Percentiles rank a stretch among this genome's conserved stretches.
Evolutionary conservation across 305 asterid species (phyloP).

Genomic region (Lippia alba): DNA sequence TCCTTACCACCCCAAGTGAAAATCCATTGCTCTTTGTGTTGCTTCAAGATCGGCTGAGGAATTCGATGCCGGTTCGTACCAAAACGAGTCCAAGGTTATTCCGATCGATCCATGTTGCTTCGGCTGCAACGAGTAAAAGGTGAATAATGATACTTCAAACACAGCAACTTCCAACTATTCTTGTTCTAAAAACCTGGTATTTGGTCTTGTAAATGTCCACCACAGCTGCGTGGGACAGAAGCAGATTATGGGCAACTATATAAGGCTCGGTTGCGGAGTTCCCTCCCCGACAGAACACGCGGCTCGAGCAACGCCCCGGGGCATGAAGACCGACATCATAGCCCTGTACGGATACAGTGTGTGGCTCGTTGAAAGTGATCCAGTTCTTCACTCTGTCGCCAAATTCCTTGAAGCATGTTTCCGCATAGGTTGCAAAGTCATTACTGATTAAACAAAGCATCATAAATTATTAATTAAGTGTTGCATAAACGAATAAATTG

Average conservation of each 20-base stretch:
- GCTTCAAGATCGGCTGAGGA: conserved; percentile 62
- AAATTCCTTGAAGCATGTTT: conserved; percentile 59
- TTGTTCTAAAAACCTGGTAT: conserved; percentile 49
- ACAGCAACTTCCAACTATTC: neutral
- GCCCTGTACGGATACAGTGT: conserved; percentile 56
- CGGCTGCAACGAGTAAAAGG: conserved; percentile 33
- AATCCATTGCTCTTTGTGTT: conserved; percentile 59
- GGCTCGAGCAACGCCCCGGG: conserved; percentile 58
- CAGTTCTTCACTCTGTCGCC: conserved; percentile 75
- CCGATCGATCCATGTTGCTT: conserved; percentile 64
- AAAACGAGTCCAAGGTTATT: conserved; percentile 54
- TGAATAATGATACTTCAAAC: too few relatives aligned
- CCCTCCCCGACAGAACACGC: conserved; percentile 43
- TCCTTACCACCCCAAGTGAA: conserved; percentile 65
- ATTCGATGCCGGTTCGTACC: conserved; percentile 66
- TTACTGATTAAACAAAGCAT: neutral
- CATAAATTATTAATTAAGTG: too few relatives aligned
- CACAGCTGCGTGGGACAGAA: conserved; percentile 58
- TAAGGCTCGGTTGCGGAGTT: conserved; percentile 72
- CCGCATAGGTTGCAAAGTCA: conserved; percentile 40
- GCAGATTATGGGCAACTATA: conserved; percentile 55
- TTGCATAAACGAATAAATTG: too few relatives aligned
- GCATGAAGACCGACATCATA: conserved; percentile 62
- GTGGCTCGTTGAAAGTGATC: conserved; percentile 77
- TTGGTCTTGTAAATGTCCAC: conserved; percentile 52